Conservation (phyloP, 768 basidiomycete species). For the Collybia sp. region DNA sequence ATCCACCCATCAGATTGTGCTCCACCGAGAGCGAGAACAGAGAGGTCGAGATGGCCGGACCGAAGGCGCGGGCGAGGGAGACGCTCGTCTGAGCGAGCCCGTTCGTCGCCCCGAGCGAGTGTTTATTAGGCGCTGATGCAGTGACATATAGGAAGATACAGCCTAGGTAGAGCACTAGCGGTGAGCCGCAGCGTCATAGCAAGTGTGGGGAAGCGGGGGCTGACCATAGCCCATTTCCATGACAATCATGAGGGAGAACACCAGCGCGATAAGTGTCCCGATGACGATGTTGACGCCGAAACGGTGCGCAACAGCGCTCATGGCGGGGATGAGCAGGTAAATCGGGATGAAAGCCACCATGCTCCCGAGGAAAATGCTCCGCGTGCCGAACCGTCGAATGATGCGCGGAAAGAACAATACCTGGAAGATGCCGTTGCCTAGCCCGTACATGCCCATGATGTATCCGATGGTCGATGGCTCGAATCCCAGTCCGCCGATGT, state of each 20-base stretch:
- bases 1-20: conserved; percentile 39
- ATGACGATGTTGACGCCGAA: not conserved
- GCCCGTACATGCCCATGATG: conserved; percentile 40
- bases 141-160: conserved; percentile 50
- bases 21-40: conserved; percentile 51
- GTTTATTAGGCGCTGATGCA: conserved; percentile 41
- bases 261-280: not conserved
- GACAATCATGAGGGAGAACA: not conserved
- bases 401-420: conserved; percentile 41
- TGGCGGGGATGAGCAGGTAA: conserved; percentile 11
- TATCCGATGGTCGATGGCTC: conserved; percentile 45
- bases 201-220: not conserved
- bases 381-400: conserved; percentile 42
- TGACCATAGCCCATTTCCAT: not conserved
- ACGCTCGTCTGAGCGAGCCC: conserved; percentile 43
- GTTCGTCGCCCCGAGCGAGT: conserved; percentile 46
- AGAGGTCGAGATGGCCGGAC: conserved; percentile 43
- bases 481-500: conserved; percentile 49
- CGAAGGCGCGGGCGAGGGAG: conserved; percentile 42
- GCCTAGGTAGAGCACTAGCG: conserved; percentile 19
- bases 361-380: conserved; percentile 35
- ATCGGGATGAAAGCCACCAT: conserved; percentile 31
- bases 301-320: not conserved
- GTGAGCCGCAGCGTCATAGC: not conserved
- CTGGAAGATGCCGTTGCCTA: conserved; percentile 46